These are phyloP conservation scores for Rhizopogon sp. DNA, from an alignment of 768 basidiomycete species.

Conservation along the genomic window DNA sequence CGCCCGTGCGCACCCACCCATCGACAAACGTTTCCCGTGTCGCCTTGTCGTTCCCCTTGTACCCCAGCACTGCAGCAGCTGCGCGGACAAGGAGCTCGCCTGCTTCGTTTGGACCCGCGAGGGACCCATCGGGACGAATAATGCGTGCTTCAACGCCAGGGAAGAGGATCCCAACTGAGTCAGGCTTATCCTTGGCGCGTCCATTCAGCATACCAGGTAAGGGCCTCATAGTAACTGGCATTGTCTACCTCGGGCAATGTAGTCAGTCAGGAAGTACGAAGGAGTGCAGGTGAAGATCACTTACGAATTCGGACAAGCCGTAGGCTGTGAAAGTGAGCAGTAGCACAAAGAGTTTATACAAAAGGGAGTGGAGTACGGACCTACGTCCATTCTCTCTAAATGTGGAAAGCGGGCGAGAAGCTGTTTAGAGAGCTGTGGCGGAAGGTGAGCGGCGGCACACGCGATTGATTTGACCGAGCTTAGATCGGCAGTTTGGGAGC, in stretches of 20 bases:
- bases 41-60: conserved; percentile 62
- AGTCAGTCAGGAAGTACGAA: background rate
- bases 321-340: conserved; percentile 36
- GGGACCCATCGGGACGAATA: conserved; percentile 46
- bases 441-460: conserved; percentile 57
- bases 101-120: conserved; percentile 46
- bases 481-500: conserved; percentile 39
- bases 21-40: conserved; percentile 53
- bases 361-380: conserved; percentile 23
- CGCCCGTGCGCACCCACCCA: conserved; percentile 71
- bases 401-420: conserved; percentile 27
- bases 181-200: conserved; percentile 26
- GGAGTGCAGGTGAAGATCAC: conserved; percentile 14
- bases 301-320: conserved; percentile 56
- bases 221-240: conserved; percentile 39
- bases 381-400: conserved; percentile 32
- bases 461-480: conserved; percentile 35
- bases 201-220: conserved; percentile 36
- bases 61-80: conserved; percentile 48
- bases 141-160: conserved; percentile 56
- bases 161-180: conserved; percentile 47
- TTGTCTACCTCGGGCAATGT: conserved; percentile 34
- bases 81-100: conserved; percentile 58
- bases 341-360: background rate
- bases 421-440: conserved; percentile 40